Percentiles rank a stretch among this genome's conserved stretches.
phyloP scores from a whole-genome alignment of 768 basidiomycete species.

The Mrakia gelida region DNA sequence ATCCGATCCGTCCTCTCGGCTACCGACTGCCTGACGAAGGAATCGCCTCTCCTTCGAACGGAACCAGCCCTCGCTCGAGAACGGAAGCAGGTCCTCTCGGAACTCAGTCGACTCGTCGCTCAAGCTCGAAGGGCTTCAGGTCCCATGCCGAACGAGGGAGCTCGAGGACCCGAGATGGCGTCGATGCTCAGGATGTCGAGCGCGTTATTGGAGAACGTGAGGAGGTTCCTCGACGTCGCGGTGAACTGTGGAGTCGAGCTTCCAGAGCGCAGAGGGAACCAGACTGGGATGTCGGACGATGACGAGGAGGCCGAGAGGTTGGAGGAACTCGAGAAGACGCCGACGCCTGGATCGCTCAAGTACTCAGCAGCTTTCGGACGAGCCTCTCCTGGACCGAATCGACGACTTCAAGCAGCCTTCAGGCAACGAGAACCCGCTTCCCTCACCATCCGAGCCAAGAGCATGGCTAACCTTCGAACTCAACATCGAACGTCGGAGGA shows the following conservation, averaged over 20 bases:
- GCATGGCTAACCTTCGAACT: background rate
- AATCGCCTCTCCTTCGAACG: slow-evolving; percentile 65
- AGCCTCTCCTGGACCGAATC: slow-evolving; percentile 12
- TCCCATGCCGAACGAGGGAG: slow-evolving; percentile 40
- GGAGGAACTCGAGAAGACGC: slow-evolving; percentile 25
- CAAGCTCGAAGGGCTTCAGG: slow-evolving; percentile 39
- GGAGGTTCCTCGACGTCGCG: slow-evolving; percentile 60
- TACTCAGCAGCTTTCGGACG: slow-evolving; percentile 8
- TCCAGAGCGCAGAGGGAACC: slow-evolving; percentile 31
- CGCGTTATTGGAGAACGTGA: slow-evolving; percentile 73
- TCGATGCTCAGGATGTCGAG: slow-evolving; percentile 75
- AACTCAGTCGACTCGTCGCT: slow-evolving; percentile 72
- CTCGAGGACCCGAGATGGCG: slow-evolving; percentile 58
- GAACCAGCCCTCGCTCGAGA: slow-evolving; percentile 67
- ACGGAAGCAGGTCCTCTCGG: slow-evolving; percentile 73
- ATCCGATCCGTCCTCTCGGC: slow-evolving; percentile 80
- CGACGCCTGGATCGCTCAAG: slow-evolving; percentile 14
- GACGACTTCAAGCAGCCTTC: background rate
- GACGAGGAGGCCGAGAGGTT: slow-evolving; percentile 2
- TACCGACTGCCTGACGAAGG: slow-evolving; percentile 76
- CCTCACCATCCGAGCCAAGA: background rate
- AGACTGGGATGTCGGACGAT: background rate
- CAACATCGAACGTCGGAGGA: background rate
- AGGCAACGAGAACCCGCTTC: background rate
- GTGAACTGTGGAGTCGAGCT: slow-evolving; percentile 44